A percentile compares a stretch with the other conserved stretches of the same genome.
phyloP scores from a whole-genome alignment of 2,329 filamentous ascomycete genomes.

The Trichoderma koningii region DNA sequence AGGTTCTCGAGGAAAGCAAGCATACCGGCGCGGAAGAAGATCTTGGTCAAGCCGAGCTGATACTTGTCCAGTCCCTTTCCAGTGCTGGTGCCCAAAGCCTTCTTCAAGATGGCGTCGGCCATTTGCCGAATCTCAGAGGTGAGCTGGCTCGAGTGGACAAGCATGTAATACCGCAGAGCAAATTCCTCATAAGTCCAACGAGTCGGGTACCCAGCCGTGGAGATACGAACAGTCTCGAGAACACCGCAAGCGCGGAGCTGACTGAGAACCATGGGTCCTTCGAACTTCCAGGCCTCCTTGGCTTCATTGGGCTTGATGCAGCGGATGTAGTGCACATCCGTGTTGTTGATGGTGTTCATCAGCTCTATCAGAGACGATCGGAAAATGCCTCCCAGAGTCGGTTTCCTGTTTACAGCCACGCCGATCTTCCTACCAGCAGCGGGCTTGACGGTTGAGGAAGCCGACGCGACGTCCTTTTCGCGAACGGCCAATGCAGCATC shows the following conservation, averaged over 20 bases:
- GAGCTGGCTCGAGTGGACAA: slow-evolving; percentile 87
- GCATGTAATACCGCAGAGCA: slow-evolving; percentile 95
- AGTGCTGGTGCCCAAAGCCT: slow-evolving; percentile 78
- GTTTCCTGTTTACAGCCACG: slow-evolving; percentile 91
- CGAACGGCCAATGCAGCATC: slow-evolving; percentile 83
- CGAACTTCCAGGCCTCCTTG: slow-evolving; percentile 96
- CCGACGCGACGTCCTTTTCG: slow-evolving; percentile 77
- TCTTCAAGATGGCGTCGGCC: slow-evolving; percentile 87
- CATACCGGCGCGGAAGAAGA: slow-evolving; percentile 99
- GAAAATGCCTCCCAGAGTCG: slow-evolving; percentile 97
- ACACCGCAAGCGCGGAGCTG: slow-evolving; percentile 98
- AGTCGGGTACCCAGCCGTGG: slow-evolving; percentile 94
- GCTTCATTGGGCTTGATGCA: slow-evolving; percentile 99
- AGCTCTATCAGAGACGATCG: slow-evolving; percentile 97
- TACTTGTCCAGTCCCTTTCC: slow-evolving; percentile 86
- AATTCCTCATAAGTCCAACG: slow-evolving; percentile 99
- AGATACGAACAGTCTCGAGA: slow-evolving; percentile 95
- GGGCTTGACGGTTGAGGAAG: slow-evolving; percentile 72
- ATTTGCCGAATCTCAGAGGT: slow-evolving; percentile 91
- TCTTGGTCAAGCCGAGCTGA: slow-evolving; percentile 95
- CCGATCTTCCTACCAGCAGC: slow-evolving; percentile 83
- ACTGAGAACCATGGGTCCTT: slow-evolving; percentile 97
- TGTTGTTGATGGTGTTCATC: slow-evolving; percentile 97
- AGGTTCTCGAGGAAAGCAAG: slow-evolving; percentile 95
- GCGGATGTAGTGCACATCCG: slow-evolving; percentile 97